Conservation (phyloP, 768 basidiomycete species). For the Boletellus ananiceps region DNA sequence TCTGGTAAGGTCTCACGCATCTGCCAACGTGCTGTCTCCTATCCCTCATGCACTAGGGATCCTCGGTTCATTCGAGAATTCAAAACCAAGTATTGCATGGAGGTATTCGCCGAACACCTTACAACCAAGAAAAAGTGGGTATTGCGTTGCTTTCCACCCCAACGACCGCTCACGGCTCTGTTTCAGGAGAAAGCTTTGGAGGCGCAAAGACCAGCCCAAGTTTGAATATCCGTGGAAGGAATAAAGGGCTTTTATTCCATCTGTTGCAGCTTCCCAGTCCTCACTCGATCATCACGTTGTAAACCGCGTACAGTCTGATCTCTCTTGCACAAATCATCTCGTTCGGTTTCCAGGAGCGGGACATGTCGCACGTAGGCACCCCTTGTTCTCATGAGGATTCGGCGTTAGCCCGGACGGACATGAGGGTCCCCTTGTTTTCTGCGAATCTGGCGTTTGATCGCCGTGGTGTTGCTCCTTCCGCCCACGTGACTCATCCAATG, state of each 20-base stretch:
- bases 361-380: no score
- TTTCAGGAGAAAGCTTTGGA: constrained; percentile 84
- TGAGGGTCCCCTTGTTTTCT: no score
- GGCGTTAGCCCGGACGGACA: no score
- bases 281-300: not conserved
- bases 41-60: constrained; percentile 53
- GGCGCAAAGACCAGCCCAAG: constrained; percentile 79
- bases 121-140: constrained; percentile 89
- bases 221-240: constrained; percentile 90
- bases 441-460: no score
- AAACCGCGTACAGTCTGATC: not conserved
- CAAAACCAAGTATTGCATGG: constrained; percentile 77
- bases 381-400: no score
- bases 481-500: no score
- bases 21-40: not conserved
- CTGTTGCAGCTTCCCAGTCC: not conserved
- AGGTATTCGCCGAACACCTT: constrained; percentile 81
- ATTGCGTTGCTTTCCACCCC: not conserved
- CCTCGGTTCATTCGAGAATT: constrained; percentile 93
- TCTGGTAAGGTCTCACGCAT: constrained; percentile 59
- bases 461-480: no score
- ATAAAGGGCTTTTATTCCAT: constrained; percentile 24
- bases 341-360: not conserved
- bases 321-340: not conserved
- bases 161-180: constrained; percentile 4